phyloP scores from a whole-genome alignment of 495 filamentous ascomycete species.

The Penicillium simplicissimum region DNA sequence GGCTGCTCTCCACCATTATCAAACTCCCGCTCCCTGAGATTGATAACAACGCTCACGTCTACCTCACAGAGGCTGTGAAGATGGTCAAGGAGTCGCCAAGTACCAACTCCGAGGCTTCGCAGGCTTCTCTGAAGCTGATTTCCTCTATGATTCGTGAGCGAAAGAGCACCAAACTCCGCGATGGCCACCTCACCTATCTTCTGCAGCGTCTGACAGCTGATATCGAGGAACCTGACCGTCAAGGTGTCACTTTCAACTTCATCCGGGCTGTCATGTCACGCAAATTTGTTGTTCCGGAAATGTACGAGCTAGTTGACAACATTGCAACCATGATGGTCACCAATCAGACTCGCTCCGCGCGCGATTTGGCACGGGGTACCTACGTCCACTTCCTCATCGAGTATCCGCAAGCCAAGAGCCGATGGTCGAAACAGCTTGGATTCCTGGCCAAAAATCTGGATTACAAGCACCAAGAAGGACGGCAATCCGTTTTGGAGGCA shows the following conservation, averaged over 20 bases:
- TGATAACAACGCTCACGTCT: slow-evolving; percentile 69
- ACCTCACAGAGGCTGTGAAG: slow-evolving; percentile 79
- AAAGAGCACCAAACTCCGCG: slow-evolving; percentile 69
- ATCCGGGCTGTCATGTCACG: slow-evolving; percentile 79
- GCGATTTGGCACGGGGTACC: slow-evolving; percentile 81
- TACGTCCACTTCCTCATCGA: slow-evolving; percentile 94
- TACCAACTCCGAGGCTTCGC: slow-evolving; percentile 76
- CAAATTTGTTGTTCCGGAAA: slow-evolving; percentile 78
- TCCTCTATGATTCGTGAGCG: slow-evolving; percentile 83
- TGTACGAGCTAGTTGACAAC: slow-evolving; percentile 88
- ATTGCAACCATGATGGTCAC: slow-evolving; percentile 94
- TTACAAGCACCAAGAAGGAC: slow-evolving; percentile 82
- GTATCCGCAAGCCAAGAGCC: slow-evolving; percentile 85
- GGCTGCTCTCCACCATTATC: slow-evolving; percentile 79
- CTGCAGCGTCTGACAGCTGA: slow-evolving; percentile 84
- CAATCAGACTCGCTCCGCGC: slow-evolving; percentile 81
- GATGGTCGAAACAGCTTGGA: slow-evolving; percentile 82
- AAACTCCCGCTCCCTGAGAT: slow-evolving; percentile 76
- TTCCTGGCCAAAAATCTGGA: slow-evolving; percentile 90
- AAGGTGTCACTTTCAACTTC: slow-evolving; percentile 92
- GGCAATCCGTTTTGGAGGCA: slow-evolving; percentile 88
- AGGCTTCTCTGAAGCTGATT: slow-evolving; percentile 84
- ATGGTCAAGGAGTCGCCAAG: slow-evolving; percentile 74
- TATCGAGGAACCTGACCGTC: slow-evolving; percentile 85
- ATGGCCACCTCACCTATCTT: slow-evolving; percentile 79